These are phyloP conservation scores for Botrytis tulipae DNA, from an alignment of 2,329 filamentous ascomycete species.

Conservation along the genomic window DNA sequence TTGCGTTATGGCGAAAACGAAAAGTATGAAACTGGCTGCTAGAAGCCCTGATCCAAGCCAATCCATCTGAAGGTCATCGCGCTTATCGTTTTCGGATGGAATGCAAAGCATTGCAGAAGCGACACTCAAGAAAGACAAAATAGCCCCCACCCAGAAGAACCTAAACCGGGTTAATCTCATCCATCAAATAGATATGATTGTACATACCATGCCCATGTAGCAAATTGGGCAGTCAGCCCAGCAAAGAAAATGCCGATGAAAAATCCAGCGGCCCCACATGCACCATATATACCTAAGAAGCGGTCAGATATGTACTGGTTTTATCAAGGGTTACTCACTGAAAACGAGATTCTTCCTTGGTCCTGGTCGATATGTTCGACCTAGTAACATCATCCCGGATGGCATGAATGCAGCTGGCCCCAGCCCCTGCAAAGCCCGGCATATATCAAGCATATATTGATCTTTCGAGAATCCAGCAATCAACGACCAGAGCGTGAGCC, in stretches of 20 bases:
- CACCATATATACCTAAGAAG: slow-evolving; percentile 19
- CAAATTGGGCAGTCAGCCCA: slow-evolving; percentile 57
- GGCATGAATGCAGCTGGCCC: slow-evolving; percentile 68
- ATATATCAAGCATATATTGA: slow-evolving; percentile 66
- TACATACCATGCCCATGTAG: slow-evolving; percentile 60
- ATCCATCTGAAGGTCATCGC: slow-evolving; percentile 58
- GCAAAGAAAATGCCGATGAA: slow-evolving; percentile 65
- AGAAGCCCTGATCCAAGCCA: slow-evolving; percentile 61
- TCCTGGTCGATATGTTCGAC: slow-evolving; percentile 60
- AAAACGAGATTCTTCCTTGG: slow-evolving; percentile 63
- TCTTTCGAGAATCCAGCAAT: slow-evolving; percentile 66
- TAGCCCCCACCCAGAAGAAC: slow-evolving; percentile 60
- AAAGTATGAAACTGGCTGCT: slow-evolving; percentile 61
- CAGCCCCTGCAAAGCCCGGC: slow-evolving; percentile 69
- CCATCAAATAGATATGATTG: background rate
- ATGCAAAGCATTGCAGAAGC: slow-evolving; percentile 48
- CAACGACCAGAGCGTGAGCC: slow-evolving; percentile 66
- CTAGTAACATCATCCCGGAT: slow-evolving; percentile 62
- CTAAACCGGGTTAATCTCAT: slow-evolving; percentile 2
- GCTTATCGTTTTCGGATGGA: slow-evolving; percentile 45
- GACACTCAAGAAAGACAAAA: slow-evolving; percentile 48
- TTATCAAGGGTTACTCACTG: slow-evolving; percentile 26
- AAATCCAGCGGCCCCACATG: slow-evolving; percentile 18
- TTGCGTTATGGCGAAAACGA: slow-evolving; percentile 72
- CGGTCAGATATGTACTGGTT: background rate